Evolutionary conservation across 2,329 filamentous ascomycete species (phyloP), one percentile per base, ranked within the genome.

Genomic region (Ambrosiella beaveri): DNA sequence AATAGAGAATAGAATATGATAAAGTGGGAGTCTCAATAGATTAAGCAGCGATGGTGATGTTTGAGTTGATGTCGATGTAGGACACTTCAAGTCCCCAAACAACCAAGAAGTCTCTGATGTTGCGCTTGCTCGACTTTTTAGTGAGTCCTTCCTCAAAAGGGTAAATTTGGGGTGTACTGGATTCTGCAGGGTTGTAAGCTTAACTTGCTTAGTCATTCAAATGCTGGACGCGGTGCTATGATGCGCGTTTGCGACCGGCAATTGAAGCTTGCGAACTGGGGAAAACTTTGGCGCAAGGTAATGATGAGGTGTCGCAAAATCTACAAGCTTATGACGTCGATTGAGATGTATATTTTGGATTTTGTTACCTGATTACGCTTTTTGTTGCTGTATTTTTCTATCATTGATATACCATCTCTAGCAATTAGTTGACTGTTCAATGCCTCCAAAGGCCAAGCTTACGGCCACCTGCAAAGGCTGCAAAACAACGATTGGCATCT

Each of bases 401-500:
- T 27, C 27, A 4, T 27, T 27, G 3, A 27, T 27, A 27, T 27
- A 27, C 27, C 27, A 11, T 27, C 7, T 36, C 40, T 56, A 38
- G 17, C 51, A 54, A 41, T 12, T 41, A 12, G 17, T 17, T 9
- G 2, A 49, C 7, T 12, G 45, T 9, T 49, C 8, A 9, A 17
- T 17, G 45, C 17, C 15, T 40, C 27, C 27, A 27, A 27, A 27
- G 27, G 27, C 27, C 27, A 27, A 27, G 36, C 51, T 73, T 49
- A 59, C 53, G 36, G 57, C 53, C 36, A 49, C 62, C 37, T 67
- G 68, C 64, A 67, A 66, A 59, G 74, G 72, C 37, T 70, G 66
- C 59, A 63, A 68, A 27, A 60, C 63, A 6, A 57, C 63, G 5
- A 58, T 72, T n/a, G 67, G 67, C 54, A 59, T 54, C 1, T 66